Percentiles rank a stretch among this genome's conserved stretches.
Conservation (phyloP, 257 asterid species). For the Salvia splendens region DNA sequence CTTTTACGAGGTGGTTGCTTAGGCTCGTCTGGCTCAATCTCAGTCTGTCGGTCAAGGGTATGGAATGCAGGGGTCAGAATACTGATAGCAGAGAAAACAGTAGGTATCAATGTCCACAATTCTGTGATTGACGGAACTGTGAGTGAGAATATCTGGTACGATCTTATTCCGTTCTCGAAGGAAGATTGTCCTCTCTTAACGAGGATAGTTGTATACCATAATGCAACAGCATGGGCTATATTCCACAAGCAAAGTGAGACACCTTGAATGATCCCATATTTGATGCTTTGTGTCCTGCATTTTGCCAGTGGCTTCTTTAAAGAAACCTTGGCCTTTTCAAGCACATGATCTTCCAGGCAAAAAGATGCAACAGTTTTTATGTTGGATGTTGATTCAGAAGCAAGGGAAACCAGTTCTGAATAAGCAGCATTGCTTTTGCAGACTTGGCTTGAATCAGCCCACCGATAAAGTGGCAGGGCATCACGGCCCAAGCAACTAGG, state of each 20-base stretch:
- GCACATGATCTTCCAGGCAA: conserved; percentile 68
- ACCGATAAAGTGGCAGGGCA: conserved; percentile 90
- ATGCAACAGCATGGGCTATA: conserved; percentile 79
- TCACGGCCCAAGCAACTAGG: conserved; percentile 85
- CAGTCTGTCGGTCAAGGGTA: conserved; percentile 62
- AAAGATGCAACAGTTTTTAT: conserved; percentile 72
- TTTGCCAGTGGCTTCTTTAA: conserved; percentile 48
- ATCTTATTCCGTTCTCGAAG: conserved; percentile 69
- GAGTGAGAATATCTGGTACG: conserved; percentile 78
- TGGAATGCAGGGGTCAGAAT: conserved; percentile 66
- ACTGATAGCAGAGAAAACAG: conserved; percentile 70
- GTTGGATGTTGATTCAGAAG: conserved; percentile 73
- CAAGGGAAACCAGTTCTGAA: conserved; percentile 64
- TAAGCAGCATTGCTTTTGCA: conserved; percentile 60
- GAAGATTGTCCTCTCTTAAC: conserved; percentile 58
- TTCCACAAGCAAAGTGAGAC: conserved; percentile 77
- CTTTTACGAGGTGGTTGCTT: conserved; percentile 37
- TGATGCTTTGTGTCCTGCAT: conserved; percentile 63
- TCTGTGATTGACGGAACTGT: conserved; percentile 85
- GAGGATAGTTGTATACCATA: conserved; percentile 72
- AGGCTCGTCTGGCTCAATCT: conserved; percentile 65
- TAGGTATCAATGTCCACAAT: conserved; percentile 77
- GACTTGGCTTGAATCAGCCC: conserved; percentile 85
- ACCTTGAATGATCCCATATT: conserved; percentile 75
- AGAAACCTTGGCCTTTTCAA: conserved; percentile 52